Conservation (phyloP, 1,284 basidiomycete species). For the Tilletia caries region DNA sequence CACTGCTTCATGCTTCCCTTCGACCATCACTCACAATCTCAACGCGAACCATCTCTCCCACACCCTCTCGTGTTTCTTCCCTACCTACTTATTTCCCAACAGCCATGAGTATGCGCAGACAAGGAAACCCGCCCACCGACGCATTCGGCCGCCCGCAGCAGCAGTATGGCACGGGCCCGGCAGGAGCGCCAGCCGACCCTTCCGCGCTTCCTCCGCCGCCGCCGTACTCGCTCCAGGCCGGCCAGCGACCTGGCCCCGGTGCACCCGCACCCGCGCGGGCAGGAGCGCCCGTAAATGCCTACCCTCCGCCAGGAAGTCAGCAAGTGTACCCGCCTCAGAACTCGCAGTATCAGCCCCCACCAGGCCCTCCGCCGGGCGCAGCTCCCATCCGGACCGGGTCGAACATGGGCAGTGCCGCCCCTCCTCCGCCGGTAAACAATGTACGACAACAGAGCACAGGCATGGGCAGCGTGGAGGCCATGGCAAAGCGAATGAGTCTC, state of each 20-base stretch:
- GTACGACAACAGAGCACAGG: slow-evolving; percentile 7
- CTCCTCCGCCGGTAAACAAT: not conserved
- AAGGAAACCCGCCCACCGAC: too few species aligned
- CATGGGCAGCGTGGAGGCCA: not conserved
- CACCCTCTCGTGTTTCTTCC: too few species aligned
- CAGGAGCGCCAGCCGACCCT: not conserved
- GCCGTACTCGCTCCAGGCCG: not conserved
- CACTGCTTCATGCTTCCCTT: too few species aligned
- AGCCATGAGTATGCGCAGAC: too few species aligned
- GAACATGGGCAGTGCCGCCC: not conserved
- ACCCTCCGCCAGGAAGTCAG: slow-evolving; percentile 10
- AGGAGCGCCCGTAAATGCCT: not conserved
- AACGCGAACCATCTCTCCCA: too few species aligned
- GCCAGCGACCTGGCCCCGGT: too few species aligned
- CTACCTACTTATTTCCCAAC: too few species aligned
- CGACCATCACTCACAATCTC: too few species aligned
- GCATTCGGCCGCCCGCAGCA: too few species aligned
- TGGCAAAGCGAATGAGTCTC: slow-evolving; percentile 1
- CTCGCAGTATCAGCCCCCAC: not conserved
- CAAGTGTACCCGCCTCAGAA: slow-evolving; percentile 5
- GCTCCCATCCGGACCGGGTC: not conserved
- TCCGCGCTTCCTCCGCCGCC: slow-evolving; percentile 3
- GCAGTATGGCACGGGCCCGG: too few species aligned
- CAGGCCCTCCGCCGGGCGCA: not conserved
- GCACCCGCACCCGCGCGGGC: not conserved